Evolutionary conservation across 345 rosid species (phyloP).

Genomic region (Sonneratia alba): DNA sequence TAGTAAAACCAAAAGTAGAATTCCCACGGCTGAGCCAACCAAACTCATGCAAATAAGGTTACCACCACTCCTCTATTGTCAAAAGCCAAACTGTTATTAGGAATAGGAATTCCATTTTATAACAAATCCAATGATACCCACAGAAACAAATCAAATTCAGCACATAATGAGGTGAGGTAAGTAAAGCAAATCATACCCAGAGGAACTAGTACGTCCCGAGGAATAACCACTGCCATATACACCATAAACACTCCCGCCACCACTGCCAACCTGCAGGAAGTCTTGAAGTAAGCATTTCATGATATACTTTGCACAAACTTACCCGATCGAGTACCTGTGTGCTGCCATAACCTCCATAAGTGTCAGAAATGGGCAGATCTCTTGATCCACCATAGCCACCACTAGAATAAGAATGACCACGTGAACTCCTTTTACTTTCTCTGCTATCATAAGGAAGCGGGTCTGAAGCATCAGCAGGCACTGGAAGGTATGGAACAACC

Average conservation of each 20-base stretch:
- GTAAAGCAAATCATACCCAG: slow-evolving; percentile 58
- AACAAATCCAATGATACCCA: not conserved
- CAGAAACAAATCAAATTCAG: not conserved
- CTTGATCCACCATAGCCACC: slow-evolving; percentile 57
- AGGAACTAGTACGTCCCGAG: slow-evolving; percentile 57
- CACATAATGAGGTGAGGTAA: not conserved
- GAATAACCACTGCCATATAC: slow-evolving; percentile 74
- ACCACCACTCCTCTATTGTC: not conserved
- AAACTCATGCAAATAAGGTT: not conserved
- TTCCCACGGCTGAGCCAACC: not conserved
- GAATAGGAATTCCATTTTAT: not conserved
- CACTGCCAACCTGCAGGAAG: slow-evolving; percentile 48
- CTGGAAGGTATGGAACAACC: slow-evolving; percentile 78
- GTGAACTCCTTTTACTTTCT: slow-evolving; percentile 69
- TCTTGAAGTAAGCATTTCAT: not conserved
- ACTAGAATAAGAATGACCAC: slow-evolving; percentile 65
- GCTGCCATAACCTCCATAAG: slow-evolving; percentile 67
- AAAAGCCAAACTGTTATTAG: not conserved
- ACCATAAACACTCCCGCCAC: slow-evolving; percentile 69
- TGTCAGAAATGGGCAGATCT: slow-evolving; percentile 45
- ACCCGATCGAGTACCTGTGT: slow-evolving; percentile 39
- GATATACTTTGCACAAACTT: not conserved
- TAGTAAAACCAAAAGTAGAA: not conserved
- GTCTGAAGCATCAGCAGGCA: slow-evolving; percentile 57
- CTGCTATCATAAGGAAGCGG: slow-evolving; percentile 47